Evolutionary conservation across 176 grass and related monocot genomes (phyloP).

Genomic region (maize (Zea mays)): DNA sequence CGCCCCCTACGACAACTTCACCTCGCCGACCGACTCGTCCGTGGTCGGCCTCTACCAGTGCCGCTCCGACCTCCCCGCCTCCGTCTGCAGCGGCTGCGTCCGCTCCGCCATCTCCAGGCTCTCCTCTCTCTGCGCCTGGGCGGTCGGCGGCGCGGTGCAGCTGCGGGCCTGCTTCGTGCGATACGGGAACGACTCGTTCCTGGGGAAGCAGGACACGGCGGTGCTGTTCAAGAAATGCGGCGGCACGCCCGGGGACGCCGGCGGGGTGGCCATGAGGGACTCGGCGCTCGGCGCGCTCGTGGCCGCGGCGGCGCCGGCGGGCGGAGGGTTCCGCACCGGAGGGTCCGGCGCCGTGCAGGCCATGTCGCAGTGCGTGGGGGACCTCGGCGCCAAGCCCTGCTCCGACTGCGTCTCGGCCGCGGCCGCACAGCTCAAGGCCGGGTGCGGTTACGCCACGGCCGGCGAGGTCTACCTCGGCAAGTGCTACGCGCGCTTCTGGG

Average conservation of each 20-base stretch:
- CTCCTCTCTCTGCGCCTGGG: slow-evolving; percentile 62
- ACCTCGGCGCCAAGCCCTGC: slow-evolving; percentile 65
- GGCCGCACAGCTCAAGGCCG: slow-evolving; percentile 60
- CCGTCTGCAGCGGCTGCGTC: slow-evolving; percentile 62
- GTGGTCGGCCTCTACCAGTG: slow-evolving; percentile 75
- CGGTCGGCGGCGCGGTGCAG: slow-evolving; percentile 71
- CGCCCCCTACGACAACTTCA: slow-evolving; percentile 65
- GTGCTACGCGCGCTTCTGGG: slow-evolving; percentile 84
- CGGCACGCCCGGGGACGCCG: slow-evolving; percentile 47
- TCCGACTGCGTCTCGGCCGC: slow-evolving; percentile 70
- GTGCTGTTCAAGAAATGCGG: slow-evolving; percentile 86
- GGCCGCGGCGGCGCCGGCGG: slow-evolving; percentile 33
- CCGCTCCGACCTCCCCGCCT: slow-evolving; percentile 69
- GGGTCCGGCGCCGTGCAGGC: slow-evolving; percentile 72
- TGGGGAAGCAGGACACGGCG: slow-evolving; percentile 69
- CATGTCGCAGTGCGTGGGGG: slow-evolving; percentile 88
- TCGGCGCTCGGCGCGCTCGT: slow-evolving; percentile 68
- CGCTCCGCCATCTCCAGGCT: slow-evolving; percentile 65
- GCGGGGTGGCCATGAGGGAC: slow-evolving; percentile 59
- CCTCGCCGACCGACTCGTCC: slow-evolving; percentile 21
- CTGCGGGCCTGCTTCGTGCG: slow-evolving; percentile 75
- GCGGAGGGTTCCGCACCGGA: slow-evolving; percentile 62
- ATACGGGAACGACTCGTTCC: slow-evolving; percentile 82
- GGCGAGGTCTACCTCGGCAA: slow-evolving; percentile 88
- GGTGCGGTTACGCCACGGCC: slow-evolving; percentile 55